Conservation (phyloP, 148 eudicot genomes). For the Rhododendron williamsianum region DNA sequence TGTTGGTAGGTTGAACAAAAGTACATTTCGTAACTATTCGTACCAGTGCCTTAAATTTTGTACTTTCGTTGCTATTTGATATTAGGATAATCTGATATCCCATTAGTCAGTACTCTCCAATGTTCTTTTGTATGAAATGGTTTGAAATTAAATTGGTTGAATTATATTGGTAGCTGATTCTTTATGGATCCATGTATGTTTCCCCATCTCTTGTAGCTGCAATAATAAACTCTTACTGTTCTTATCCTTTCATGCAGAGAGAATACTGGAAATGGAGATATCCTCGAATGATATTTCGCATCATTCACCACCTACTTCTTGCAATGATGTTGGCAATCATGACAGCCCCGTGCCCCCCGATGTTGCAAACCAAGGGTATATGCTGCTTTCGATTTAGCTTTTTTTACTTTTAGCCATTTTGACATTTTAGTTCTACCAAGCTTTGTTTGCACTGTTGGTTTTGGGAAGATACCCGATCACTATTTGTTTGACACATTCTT, state of each 20-base stretch:
- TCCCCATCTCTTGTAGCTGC: background rate
- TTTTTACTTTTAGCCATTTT: background rate
- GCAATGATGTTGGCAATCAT: conserved; percentile 10
- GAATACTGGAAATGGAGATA: conserved; percentile 7
- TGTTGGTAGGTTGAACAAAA: background rate
- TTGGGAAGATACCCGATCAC: background rate
- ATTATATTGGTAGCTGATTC: background rate
- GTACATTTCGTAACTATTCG: background rate
- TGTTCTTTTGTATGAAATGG: background rate
- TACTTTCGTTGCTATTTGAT: background rate
- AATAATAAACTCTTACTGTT: background rate
- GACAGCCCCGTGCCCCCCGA: conserved; percentile 7
- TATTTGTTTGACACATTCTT: background rate
- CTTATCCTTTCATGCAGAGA: background rate
- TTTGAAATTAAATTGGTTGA: background rate
- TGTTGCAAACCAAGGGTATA: conserved; percentile 14
- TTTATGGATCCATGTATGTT: background rate
- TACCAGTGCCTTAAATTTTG: background rate
- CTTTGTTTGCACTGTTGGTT: background rate
- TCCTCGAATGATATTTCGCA: conserved; percentile 10
- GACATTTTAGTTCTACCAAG: background rate
- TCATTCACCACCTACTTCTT: conserved; percentile 22
- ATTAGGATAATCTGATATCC: background rate
- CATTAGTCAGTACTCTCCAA: background rate
- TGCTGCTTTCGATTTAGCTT: background rate